Conservation (phyloP, 1,284 basidiomycete genomes). For the Heterobasidion occidentale region DNA sequence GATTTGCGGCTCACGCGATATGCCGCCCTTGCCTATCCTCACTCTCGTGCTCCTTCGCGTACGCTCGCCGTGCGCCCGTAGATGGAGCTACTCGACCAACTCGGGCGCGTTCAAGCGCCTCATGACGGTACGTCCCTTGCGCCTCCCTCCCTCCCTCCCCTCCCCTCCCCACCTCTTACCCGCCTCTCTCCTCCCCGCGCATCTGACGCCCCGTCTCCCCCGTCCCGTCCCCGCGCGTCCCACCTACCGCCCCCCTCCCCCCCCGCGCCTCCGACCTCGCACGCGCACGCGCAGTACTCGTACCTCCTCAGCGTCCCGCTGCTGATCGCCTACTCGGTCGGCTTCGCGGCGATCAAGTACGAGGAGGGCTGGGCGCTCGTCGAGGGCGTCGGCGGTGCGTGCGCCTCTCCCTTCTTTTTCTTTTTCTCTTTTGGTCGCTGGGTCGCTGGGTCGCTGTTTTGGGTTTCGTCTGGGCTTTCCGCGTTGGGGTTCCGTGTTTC, state of each 20-base stretch:
- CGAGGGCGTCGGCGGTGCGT: constrained; percentile 44
- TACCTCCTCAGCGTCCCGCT: constrained; percentile 60
- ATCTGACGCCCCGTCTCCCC: background rate
- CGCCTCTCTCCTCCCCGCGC: background rate
- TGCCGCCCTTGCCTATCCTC: too few species aligned
- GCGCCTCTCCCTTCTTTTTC: background rate
- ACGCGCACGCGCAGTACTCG: constrained; percentile 44
- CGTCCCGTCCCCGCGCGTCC: background rate
- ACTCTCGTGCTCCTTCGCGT: too few species aligned
- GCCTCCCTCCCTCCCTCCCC: background rate
- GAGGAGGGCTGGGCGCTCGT: constrained; percentile 47
- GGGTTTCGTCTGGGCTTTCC: too few species aligned
- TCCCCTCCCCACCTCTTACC: background rate
- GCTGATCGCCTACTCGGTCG: constrained; percentile 48
- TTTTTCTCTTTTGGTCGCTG: background rate
- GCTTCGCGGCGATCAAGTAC: constrained; percentile 66
- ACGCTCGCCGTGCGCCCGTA: constrained; percentile 18
- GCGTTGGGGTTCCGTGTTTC: too few species aligned
- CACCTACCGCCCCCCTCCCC: too few species aligned
- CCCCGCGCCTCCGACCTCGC: background rate
- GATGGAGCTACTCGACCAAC: constrained; percentile 59
- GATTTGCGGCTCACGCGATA: background rate
- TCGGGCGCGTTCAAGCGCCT: constrained; percentile 65
- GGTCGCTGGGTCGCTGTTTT: too few species aligned
- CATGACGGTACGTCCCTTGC: constrained; percentile 55